Evolutionary conservation across 441 rosid species (phyloP), one percentile per base, ranked within the genome.

Genomic region (Viola pubescens): DNA sequence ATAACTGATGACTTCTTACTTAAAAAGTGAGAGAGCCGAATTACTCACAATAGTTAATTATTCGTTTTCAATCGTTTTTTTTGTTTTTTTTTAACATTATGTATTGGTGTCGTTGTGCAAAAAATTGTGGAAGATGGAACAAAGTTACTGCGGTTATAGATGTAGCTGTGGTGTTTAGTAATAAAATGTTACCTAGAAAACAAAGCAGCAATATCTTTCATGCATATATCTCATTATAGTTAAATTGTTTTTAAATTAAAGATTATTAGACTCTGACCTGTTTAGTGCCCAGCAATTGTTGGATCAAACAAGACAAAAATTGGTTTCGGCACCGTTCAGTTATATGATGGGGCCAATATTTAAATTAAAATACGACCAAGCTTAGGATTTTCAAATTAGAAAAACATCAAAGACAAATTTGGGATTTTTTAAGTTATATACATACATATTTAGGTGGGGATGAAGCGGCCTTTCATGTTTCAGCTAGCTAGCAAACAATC

Each of bases 261-360:
- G 34, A 26, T 26, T 43, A 14, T 26, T 43, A 14, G 78, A 69
- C 53, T 58, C 8, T 50, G 66, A 76, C 72, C 46, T 59, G 59
- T 52, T 78, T 68, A 64, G 74, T 51, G 60, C 51, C 64, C 62
- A 69, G 58, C 65, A 9, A 56, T 60, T 59, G 72, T 56, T 38
- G 54, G 50, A 68, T 59, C 46, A 56, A 69, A 67, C 56, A 56
- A 39, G 67, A 71, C 77, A 73, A 71, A 63, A 34, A 55, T 26
- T 2, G 59, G 46, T 12, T 66, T 63, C 80, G 78, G 73, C 75
- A 68, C 37, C 60, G 37, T 42, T 9, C 46, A 43, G 1, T 42
- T 42, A 42, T 42, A 42, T 2, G 45, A 42, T 42, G 10, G 2
- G 2, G 10, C 46, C 7, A 3, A 43, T 43, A 6, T 6, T 16